Base-by-base conservation (phyloP, 768 basidiomycete genomes). In the Amyloporia xantha region DNA sequence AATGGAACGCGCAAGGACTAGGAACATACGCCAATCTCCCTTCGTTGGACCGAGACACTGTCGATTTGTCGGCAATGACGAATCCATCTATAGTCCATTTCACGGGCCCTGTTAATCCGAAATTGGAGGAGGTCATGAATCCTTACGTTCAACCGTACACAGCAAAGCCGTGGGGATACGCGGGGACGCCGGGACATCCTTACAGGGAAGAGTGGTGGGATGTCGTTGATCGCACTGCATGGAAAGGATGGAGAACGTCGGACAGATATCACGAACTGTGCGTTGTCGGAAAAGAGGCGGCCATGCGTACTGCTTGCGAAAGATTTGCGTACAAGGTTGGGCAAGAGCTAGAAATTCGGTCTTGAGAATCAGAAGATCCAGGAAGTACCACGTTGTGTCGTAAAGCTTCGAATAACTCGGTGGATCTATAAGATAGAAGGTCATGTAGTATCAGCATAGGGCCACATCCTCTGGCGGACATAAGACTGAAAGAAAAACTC, bases 131-230 rank as follows among this genome's bases (percentile, higher is more conserved):
- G 4, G 70, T 78, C 10, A 57, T 79, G 52, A 78, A 78, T 56
- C 72, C 73, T 1, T 73, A 66, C 47, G 68, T 77, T n/a, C 77
- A 74, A 54, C 79, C 76, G 3, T 74, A 64, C 50, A 74, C 72
- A 1, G 67, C 76, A 6, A 82, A 80, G 52, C 78, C 77, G 1
- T 79, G 80, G 78, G 77, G 77, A 2, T 79, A 79, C 49, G 66
- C 73, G 1, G 74, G 76, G 11, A 64, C 75, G 0, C 78, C 75
- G 10, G 72, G 71, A 9, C 72, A 81, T 52, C 78, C 80, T 0
- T 78, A 68, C 54, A 57, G 59, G 17, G 53, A 51, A 6, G 73
- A 71, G 33, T 80, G 79, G 78, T 79, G 76, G 73, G 42, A 42
- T 1, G 53, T 59, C 21, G 50, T 71, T 13, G 71, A 70, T 36